Percentiles rank a stretch among this genome's conserved stretches.
These are phyloP conservation scores for Fusarium sp. DNA, from an alignment of 2,329 filamentous ascomycete genomes.

Conservation along the genomic window DNA sequence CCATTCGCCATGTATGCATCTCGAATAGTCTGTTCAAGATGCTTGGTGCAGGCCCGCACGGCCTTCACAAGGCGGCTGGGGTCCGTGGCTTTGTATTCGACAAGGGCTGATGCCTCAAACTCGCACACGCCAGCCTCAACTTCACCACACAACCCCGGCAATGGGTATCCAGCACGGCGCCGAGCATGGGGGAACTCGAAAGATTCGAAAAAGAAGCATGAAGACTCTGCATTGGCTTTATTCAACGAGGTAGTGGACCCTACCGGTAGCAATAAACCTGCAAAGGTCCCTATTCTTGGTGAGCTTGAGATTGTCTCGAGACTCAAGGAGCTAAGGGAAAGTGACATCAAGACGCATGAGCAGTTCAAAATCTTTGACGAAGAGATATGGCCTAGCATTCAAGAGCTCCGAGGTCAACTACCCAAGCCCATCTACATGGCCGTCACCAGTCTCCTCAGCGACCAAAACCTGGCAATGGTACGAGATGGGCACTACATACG, in stretches of 20 bases:
- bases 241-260: slow-evolving; percentile 51
- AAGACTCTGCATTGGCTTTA: slow-evolving; percentile 45
- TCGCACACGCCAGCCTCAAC: slow-evolving; percentile 9
- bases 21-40: slow-evolving; percentile 49
- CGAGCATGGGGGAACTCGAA: slow-evolving; percentile 7
- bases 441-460: slow-evolving; percentile 36
- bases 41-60: slow-evolving; percentile 44
- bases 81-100: slow-evolving; percentile 38
- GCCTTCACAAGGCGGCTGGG: slow-evolving; percentile 31
- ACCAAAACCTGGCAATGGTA: slow-evolving; percentile 26
- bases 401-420: slow-evolving; percentile 39
- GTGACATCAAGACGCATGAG: slow-evolving; percentile 9
- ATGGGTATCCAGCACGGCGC: slow-evolving; percentile 2
- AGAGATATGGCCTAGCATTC: slow-evolving; percentile 47
- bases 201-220: slow-evolving; percentile 1
- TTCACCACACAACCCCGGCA: slow-evolving; percentile 5
- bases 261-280: neutral
- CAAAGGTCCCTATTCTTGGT: slow-evolving; percentile 15
- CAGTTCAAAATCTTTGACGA: slow-evolving; percentile 41
- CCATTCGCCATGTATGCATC: slow-evolving; percentile 48
- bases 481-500: slow-evolving; percentile 21
- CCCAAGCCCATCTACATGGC: slow-evolving; percentile 43
- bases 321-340: slow-evolving; percentile 41
- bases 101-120: slow-evolving; percentile 27
- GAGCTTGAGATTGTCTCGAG: slow-evolving; percentile 47